Evolutionary conservation across 2,329 filamentous ascomycete species (phyloP), one percentile per base, ranked within the genome.

Genomic region (Blastomyces parvus): DNA sequence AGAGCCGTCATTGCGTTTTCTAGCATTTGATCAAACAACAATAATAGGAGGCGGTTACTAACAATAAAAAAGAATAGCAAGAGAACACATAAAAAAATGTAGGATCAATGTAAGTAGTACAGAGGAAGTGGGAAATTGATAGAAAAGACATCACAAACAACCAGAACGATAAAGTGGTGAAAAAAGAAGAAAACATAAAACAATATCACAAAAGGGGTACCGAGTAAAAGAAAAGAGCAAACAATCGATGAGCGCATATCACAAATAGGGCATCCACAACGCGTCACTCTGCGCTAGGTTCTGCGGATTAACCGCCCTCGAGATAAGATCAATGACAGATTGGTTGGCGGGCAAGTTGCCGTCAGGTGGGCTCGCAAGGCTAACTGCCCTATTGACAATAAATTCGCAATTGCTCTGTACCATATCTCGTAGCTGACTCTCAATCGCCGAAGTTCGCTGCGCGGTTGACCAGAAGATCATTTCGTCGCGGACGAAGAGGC

Each of bases 181-280:
- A 56, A 36, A 19, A 14, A 48, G 66, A 66, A 63, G 25, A 64
- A 68, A 63, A 65, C 46, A 63, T 61, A 62, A 63, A 66, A 66
- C 62, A 17, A n/a, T 44, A 44, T 13, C 36, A 38, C 9, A 44
- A n/a, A 44, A 44, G 42, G 42, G 42, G 19, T 19, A 60, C 62
- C 64, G 66, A 60, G 27, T 36, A 46, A 7, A 62, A 60, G 66
- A 57, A 56, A 25, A 59, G 53, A 64, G 40, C 9, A 13, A 38
- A 38, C 36, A 60, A 62, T 61, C 59, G 13, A 46, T 61, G 38
- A 52, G 52, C 25, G 13, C n/a, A 27, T 11, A 65, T 72, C 68
- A 97, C 72, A 97, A 79, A 80, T 96, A 99, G 30, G 91, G 88
- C 93, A 97, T 97, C 91, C 94, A 99, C 70, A 99, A 79, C 64